phyloP scores from a whole-genome alignment of 305 asterid genomes.

The Andrographis paniculata region DNA sequence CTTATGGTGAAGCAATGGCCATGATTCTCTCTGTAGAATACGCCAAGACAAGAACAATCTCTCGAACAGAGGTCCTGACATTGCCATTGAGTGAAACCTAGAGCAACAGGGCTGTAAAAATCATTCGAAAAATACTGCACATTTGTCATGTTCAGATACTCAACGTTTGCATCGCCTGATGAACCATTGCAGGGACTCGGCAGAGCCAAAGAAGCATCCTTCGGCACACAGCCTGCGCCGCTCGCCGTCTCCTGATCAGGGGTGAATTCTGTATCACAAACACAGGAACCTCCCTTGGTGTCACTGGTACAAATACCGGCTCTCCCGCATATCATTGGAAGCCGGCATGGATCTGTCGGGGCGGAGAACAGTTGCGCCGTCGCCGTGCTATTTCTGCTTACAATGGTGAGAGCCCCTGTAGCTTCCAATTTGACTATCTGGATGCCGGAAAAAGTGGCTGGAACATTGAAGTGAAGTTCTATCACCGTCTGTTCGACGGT shows the following conservation, averaged over 20 bases:
- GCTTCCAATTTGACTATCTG: constrained; percentile 29
- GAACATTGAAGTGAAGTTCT: no score
- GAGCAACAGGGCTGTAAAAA: constrained; percentile 24
- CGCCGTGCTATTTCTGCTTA: constrained; percentile 22
- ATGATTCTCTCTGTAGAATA: constrained; percentile 36
- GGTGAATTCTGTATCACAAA: no score
- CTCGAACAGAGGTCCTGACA: constrained; percentile 39
- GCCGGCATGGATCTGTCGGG: constrained; percentile 35
- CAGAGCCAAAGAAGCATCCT: constrained; percentile 22
- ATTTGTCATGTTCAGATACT: constrained; percentile 33
- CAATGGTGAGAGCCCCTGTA: constrained; percentile 34
- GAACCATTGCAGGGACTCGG: constrained; percentile 37
- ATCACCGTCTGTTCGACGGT: no score
- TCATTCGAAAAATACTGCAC: constrained; percentile 48
- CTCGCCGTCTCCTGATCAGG: no score
- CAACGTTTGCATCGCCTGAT: constrained; percentile 17
- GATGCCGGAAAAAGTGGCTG: constrained; percentile 26
- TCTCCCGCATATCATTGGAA: constrained; percentile 37
- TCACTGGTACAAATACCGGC: constrained; percentile 37
- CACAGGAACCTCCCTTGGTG: constrained; percentile 16
- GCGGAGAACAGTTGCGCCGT: constrained; percentile 23
- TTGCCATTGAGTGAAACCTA: constrained; percentile 22
- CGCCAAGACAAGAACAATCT: constrained; percentile 43
- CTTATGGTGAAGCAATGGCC: constrained; percentile 39
- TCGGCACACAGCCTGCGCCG: constrained; percentile 26